phyloP scores from a whole-genome alignment of 306 rosid genomes.

The Cucurbita argyrosperma region DNA sequence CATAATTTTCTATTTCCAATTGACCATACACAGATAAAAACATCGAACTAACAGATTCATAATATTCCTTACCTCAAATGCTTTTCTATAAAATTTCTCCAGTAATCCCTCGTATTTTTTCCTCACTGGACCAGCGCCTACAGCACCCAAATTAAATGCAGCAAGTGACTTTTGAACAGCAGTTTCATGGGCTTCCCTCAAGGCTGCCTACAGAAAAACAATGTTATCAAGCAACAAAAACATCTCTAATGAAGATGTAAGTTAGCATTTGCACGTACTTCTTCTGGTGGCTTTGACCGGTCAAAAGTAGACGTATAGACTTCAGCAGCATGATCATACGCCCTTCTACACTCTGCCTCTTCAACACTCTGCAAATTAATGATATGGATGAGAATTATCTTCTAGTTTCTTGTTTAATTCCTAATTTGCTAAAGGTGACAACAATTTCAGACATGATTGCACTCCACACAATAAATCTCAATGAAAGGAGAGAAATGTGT shows the following conservation, averaged over 20 bases:
- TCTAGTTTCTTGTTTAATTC: not conserved
- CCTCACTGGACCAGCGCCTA: constrained; percentile 74
- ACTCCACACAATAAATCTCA: not conserved
- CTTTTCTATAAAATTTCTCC: constrained; percentile 59
- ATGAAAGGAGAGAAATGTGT: not conserved
- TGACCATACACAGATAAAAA: not conserved
- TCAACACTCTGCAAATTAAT: constrained; percentile 66
- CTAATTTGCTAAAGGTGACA: not conserved
- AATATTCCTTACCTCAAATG: constrained; percentile 50
- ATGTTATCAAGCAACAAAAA: constrained; percentile 1
- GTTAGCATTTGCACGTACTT: constrained; percentile 36
- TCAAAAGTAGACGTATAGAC: constrained; percentile 64
- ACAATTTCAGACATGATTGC: not conserved
- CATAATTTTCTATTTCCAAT: not conserved
- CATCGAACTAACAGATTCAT: not conserved
- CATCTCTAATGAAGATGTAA: constrained; percentile 3
- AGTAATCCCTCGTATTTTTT: constrained; percentile 67
- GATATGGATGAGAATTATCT: constrained; percentile 18
- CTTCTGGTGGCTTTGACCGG: constrained; percentile 71
- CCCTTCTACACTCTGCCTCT: constrained; percentile 82
- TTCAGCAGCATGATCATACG: constrained; percentile 65
- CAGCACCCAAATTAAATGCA: constrained; percentile 60
- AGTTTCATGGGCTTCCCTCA: constrained; percentile 83
- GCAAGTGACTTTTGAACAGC: constrained; percentile 70
- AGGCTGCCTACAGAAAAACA: constrained; percentile 36